Base-by-base conservation (phyloP, 306 rosid species). In the Malus asiatica region DNA sequence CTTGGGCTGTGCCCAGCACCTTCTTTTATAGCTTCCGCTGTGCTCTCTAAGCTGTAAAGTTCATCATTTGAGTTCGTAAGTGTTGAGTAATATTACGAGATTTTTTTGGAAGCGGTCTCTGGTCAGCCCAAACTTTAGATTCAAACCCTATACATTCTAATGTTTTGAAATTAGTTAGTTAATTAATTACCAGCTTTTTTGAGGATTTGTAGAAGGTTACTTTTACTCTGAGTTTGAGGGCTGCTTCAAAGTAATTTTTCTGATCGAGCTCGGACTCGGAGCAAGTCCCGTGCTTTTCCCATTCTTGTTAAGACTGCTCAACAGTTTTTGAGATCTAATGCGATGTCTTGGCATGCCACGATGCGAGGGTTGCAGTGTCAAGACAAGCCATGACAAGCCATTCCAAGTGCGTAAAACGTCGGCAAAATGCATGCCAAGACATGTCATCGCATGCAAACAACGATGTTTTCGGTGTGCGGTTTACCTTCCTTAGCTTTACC, bases 211-310 rank as follows among this genome's bases (percentile, higher is more conserved):
- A 91, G 87, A 33, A 94, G 92, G 83, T 91, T 83, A 4, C 1
- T 79, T 94, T 82, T 42, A 80, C 55, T 79, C 87, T 91, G 46
- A 91, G 80, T 18, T 86, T 85, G 20, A 93, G 90, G 66, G 89
- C 86, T 14, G 93, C 75, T 83, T 83, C 80, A 42, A 91, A 94
- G 80, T 91, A 94, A 0, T 80, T 91, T 5, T 60, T 87, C 57
- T 90, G 96, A 55, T 90, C 93, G 11, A 91, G 84, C 44, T 83
- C 89, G 0, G 98, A 89, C 72, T 88, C 87, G 4, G 92, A 58
- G n/a, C 97, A 94, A 5, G 98, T 94, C 0, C 97, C 98, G 29
- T 91, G 96, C 68, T 94, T 94, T 51, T 90, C 85, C 98, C 98
- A 94, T 75, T 22, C 80, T 83, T 79, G 66, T 83, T 81, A 84